phyloP scores from a whole-genome alignment of 1,284 basidiomycete genomes.

The Tylopilus sp. region DNA sequence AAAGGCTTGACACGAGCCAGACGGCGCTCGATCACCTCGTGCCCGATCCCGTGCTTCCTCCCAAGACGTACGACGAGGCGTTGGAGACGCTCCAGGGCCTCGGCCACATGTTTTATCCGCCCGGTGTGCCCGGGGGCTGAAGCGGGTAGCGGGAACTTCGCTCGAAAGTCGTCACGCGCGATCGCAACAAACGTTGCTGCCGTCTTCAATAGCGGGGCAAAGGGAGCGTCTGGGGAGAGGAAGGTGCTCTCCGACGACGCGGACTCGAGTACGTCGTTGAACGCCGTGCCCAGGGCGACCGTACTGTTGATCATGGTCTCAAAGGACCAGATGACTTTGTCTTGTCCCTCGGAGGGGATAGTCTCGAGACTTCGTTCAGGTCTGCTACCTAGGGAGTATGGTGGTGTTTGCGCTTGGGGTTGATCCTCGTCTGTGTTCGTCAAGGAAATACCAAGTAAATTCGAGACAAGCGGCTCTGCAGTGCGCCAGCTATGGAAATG shows the following conservation, averaged over 20 bases:
- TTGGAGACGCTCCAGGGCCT: conserved; percentile 1
- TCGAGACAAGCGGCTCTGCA: neutral
- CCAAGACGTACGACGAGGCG: conserved; percentile 2
- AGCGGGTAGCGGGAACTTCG: conserved; percentile 9
- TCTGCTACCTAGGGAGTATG: neutral
- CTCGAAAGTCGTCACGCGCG: conserved; percentile 5
- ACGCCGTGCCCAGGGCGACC: neutral
- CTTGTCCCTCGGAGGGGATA: conserved; percentile 4
- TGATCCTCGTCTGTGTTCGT: neutral
- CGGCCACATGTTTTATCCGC: neutral
- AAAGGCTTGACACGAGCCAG: conserved; percentile 3
- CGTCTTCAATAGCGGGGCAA: neutral
- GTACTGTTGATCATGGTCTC: conserved; percentile 5
- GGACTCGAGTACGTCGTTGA: conserved; percentile 1
- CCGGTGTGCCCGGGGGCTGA: conserved; percentile 10
- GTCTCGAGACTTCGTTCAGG: neutral
- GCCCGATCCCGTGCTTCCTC: neutral
- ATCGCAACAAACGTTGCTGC: neutral
- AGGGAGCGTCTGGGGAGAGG: neutral
- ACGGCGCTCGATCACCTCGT: conserved; percentile 1
- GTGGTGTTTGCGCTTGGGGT: neutral
- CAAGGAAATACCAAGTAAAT: neutral
- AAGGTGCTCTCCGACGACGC: neutral
- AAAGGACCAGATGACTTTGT: conserved; percentile 3
- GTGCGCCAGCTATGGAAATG: neutral